Conservation (phyloP, 2,329 filamentous ascomycete species). For the Penicillium sp. region DNA sequence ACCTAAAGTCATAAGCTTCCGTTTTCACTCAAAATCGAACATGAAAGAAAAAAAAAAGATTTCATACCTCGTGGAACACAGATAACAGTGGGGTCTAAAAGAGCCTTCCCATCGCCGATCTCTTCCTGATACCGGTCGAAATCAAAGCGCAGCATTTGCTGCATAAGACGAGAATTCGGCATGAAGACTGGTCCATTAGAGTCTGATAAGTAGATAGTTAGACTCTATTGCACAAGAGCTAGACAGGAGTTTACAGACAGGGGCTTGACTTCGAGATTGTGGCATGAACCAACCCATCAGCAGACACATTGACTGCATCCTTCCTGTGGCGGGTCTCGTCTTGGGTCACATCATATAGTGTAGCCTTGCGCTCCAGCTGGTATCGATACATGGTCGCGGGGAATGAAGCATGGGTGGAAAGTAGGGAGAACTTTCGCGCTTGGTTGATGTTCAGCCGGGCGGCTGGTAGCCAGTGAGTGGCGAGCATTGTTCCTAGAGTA, state of each 20-base stretch:
- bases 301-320: constrained; percentile 4
- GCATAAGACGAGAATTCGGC: constrained; percentile 12
- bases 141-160: constrained; percentile 13
- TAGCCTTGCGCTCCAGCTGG: constrained; percentile 6
- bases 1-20: neutral
- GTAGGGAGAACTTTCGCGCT: constrained; percentile 3
- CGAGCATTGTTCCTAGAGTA: neutral
- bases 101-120: neutral
- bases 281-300: constrained; percentile 8
- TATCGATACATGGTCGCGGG: constrained; percentile 12
- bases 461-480: constrained; percentile 4
- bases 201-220: neutral
- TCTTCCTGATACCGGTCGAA: constrained; percentile 9
- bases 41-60: too few species aligned
- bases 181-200: constrained; percentile 11
- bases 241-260: neutral
- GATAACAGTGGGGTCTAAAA: constrained; percentile 6
- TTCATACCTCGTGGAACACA: constrained; percentile 6
- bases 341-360: constrained; percentile 6
- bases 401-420: constrained; percentile 8
- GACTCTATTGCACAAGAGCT: neutral
- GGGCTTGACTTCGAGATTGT: constrained; percentile 8
- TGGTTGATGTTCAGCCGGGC: constrained; percentile 5
- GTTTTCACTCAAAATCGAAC: neutral
- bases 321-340: constrained; percentile 10